Evolutionary conservation across 495 filamentous ascomycete species (phyloP).

Genomic region (Xylaria acuta): DNA sequence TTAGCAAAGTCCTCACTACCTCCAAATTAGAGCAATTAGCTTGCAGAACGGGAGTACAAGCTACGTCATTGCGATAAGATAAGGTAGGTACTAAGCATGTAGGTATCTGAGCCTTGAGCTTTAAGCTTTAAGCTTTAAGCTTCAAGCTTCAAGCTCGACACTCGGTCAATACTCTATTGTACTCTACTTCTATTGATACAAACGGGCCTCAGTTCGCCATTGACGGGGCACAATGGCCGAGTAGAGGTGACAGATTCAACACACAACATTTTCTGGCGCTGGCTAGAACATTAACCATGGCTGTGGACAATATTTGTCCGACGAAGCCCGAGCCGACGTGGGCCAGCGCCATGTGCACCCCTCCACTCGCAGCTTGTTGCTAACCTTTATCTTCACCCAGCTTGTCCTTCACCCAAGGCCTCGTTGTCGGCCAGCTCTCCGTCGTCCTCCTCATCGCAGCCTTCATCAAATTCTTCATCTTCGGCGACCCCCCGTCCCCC

Average conservation of each 20-base stretch:
- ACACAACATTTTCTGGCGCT: neutral
- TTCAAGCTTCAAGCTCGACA: conserved; percentile 1
- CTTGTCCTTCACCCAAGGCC: conserved; percentile 89
- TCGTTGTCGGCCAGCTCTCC: conserved; percentile 91
- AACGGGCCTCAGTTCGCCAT: neutral
- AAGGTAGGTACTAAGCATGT: conserved; percentile 10
- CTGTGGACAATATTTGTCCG: conserved; percentile 49
- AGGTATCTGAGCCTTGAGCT: neutral
- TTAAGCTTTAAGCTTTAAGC: neutral
- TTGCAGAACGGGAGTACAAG: conserved; percentile 20
- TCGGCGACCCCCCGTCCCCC: conserved; percentile 86
- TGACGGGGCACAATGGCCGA: neutral
- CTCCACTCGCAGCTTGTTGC: conserved; percentile 19
- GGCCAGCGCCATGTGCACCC: conserved; percentile 28
- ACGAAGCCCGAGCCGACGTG: conserved; percentile 55
- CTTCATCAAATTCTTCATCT: conserved; percentile 99
- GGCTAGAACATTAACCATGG: conserved; percentile 35
- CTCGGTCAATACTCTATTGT: neutral
- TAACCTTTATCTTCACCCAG: conserved; percentile 48
- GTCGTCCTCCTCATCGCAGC: conserved; percentile 86
- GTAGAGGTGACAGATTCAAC: conserved; percentile 1
- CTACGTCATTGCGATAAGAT: conserved; percentile 40
- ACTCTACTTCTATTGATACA: neutral
- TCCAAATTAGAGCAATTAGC: neutral
- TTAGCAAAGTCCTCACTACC: conserved; percentile 11